phyloP scores from a whole-genome alignment of 2,329 filamentous ascomycete genomes.

The Pseudogymnoascus sp. region DNA sequence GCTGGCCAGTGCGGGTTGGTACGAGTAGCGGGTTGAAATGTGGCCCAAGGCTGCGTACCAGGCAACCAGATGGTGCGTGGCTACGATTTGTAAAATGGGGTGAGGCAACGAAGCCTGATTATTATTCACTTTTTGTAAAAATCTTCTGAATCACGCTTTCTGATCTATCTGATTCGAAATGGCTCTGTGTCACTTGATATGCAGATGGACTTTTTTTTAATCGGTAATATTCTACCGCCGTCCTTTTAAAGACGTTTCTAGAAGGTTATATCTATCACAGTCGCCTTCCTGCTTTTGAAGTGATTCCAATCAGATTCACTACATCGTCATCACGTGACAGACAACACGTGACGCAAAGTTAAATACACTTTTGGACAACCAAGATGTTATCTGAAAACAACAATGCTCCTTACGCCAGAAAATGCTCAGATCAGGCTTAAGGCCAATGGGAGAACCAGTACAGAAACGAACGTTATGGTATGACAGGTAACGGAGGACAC shows the following conservation, averaged over 20 bases:
- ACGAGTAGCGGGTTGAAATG: not conserved
- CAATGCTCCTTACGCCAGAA: not conserved
- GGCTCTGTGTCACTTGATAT: slow-evolving; percentile 7
- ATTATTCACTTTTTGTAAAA: not conserved
- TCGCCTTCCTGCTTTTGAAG: not conserved
- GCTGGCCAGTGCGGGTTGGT: slow-evolving; percentile 1
- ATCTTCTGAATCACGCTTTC: not conserved
- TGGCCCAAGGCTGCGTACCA: not conserved
- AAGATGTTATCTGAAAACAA: not conserved
- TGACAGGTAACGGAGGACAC: not conserved
- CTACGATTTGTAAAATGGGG: not conserved
- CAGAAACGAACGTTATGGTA: not conserved
- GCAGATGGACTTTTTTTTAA: not conserved
- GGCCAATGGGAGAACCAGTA: not conserved
- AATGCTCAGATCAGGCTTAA: not conserved
- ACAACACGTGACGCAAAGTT: not conserved
- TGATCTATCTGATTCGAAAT: not conserved
- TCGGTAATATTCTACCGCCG: not conserved
- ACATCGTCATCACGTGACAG: not conserved
- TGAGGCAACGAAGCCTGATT: not conserved
- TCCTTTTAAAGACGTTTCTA: not conserved
- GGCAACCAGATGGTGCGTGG: slow-evolving; percentile 4
- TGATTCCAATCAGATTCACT: not conserved
- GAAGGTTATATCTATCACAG: not conserved
- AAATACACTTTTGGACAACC: not conserved